Evolutionary conservation across 129 eudicot species (phyloP), one percentile per base, ranked within the genome.

Genomic region (Lonicera japonica): DNA sequence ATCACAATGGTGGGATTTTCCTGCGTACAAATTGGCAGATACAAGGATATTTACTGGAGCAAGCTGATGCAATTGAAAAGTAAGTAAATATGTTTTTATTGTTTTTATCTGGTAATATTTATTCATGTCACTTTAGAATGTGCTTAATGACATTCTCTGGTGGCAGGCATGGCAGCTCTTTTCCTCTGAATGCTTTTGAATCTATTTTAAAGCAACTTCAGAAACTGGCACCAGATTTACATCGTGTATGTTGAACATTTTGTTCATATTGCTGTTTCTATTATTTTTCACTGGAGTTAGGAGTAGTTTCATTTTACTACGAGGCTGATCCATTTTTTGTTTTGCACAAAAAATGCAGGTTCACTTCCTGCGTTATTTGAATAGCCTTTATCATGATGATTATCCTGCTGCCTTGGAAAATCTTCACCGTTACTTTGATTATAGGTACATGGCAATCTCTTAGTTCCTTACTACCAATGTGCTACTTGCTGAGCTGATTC

Each of bases 391-490:
- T 75, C 98, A 92, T 15, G 91, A 87, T 63, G 96, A 92, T 69
- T 92, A 84, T 73, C 85, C 96, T 11, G 85, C 79, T 63, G 96
- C 98, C 36, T 71, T 92, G 77, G 98, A 92, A 65, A 85, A 87
- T 77, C 95, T 92, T 70, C 96, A 82, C 69, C 95, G 98, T 39
- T 92, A 92, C 78, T 92, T 92, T 76, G 98, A 92, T 79, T 85
- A 87, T 65, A 92, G 97, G 97, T 90, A 78, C 70, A 36, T 29
- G 46, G 23, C 60, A 52, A 18, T 43, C 5, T n/a, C 21, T 40
- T 55, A 23, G 21, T 58, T 46, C 0, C 5, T 56, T 25, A 43
- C 50, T 1, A 43, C 1, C 8, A 14, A 43, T 29, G 50, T 14
- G 3, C 3, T 52, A 34, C 19, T 17, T 65, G 41, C 22, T 56